These are phyloP conservation scores for Penicillium antarcticum DNA, from an alignment of 495 filamentous ascomycete species.

Conservation along the genomic window DNA sequence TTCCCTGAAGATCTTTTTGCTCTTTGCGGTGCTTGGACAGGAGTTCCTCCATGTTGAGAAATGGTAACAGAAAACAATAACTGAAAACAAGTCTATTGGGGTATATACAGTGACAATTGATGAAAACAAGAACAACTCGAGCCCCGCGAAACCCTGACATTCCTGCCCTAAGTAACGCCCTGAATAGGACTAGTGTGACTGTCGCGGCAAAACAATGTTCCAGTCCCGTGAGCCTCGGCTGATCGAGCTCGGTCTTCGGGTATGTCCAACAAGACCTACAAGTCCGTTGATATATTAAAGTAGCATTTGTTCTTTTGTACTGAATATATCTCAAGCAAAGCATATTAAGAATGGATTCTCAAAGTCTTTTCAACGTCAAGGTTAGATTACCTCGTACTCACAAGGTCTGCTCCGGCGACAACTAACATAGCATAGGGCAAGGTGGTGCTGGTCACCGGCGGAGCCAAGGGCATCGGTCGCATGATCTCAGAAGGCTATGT, in stretches of 20 bases:
- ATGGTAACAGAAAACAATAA: neutral
- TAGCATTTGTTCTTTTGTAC: neutral
- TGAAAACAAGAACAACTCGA: constrained; percentile 2
- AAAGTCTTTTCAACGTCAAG: constrained; percentile 57
- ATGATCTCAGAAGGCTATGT: constrained; percentile 82
- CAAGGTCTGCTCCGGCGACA: neutral
- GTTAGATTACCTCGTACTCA: constrained; percentile 26
- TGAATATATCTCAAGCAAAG: neutral
- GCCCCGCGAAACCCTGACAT: constrained; percentile 33
- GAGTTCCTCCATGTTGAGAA: constrained; percentile 62
- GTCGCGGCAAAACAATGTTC: constrained; percentile 6
- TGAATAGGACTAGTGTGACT: constrained; percentile 19
- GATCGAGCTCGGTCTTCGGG: constrained; percentile 19
- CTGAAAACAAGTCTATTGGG: neutral
- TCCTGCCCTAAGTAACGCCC: constrained; percentile 24
- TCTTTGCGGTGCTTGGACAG: constrained; percentile 83
- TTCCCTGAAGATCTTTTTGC: constrained; percentile 75
- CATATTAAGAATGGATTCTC: constrained; percentile 46
- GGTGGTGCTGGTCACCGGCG: constrained; percentile 72
- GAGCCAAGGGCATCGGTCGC: constrained; percentile 67
- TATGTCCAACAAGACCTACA: constrained; percentile 16
- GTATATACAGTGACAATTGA: neutral
- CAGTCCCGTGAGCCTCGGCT: constrained; percentile 21
- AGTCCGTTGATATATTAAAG: constrained; percentile 7
- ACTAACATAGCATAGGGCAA: constrained; percentile 51